Evolutionary conservation across 768 basidiomycete genomes (phyloP).

Genomic region (Naganishia vishniacii): DNA sequence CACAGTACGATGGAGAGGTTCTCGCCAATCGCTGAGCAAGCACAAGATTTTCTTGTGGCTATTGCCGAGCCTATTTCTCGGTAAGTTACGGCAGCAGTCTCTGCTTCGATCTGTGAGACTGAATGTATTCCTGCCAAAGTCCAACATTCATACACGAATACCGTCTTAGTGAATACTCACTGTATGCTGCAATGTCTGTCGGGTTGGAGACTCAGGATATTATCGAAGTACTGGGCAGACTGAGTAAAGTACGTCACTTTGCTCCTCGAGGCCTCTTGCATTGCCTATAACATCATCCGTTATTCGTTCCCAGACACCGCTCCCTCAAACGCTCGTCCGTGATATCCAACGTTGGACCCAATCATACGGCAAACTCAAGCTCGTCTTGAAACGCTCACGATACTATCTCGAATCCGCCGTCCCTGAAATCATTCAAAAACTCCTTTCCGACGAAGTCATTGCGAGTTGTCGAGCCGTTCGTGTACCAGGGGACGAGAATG

Average conservation of each 20-base stretch:
- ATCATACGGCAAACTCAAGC: slow-evolving; percentile 96
- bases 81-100: slow-evolving; percentile 56
- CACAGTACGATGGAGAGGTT: slow-evolving; percentile 92
- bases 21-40: slow-evolving; percentile 93
- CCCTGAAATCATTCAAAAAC: slow-evolving; percentile 79
- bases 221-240: slow-evolving; percentile 68
- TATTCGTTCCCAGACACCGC: slow-evolving; percentile 65
- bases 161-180: slow-evolving; percentile 93
- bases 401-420: slow-evolving; percentile 95
- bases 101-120: neutral
- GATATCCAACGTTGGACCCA: slow-evolving; percentile 90
- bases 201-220: slow-evolving; percentile 97
- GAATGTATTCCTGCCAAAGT: slow-evolving; percentile 51
- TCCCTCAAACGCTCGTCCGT: slow-evolving; percentile 74
- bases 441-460: slow-evolving; percentile 76
- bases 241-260: slow-evolving; percentile 49
- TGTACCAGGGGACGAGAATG: slow-evolving; percentile 63
- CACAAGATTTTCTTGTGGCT: slow-evolving; percentile 95
- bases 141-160: slow-evolving; percentile 98
- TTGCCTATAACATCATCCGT: slow-evolving; percentile 59
- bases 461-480: slow-evolving; percentile 49
- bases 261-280: slow-evolving; percentile 61
- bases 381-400: slow-evolving; percentile 95
- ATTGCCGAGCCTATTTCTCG: slow-evolving; percentile 98
- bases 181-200: slow-evolving; percentile 97